Evolutionary conservation across 768 basidiomycete genomes (phyloP).

Genomic region (Lepiota subincarnata): DNA sequence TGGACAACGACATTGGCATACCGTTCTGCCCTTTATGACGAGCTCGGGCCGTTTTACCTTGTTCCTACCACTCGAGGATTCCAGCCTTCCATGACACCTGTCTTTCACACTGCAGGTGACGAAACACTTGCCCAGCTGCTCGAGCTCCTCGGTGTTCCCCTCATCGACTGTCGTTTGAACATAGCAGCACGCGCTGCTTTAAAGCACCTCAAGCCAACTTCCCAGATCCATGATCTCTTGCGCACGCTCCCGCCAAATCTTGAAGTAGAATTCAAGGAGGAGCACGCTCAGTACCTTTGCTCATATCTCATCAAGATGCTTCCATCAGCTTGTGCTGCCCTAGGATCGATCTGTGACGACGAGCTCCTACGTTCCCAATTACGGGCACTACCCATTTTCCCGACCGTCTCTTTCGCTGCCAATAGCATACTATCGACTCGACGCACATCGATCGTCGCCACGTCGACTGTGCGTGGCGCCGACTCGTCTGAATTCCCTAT

Average conservation of each 20-base stretch:
- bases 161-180: constrained; percentile 27
- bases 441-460: background rate
- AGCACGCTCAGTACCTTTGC: background rate
- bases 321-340: background rate
- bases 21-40: constrained; percentile 4
- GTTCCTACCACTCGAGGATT: constrained; percentile 32
- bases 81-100: constrained; percentile 16
- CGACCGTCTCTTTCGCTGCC: constrained; percentile 18
- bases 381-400: constrained; percentile 25
- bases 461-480: background rate
- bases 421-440: background rate
- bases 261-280: background rate
- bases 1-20: constrained; percentile 31
- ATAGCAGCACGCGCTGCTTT: constrained; percentile 13
- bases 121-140: constrained; percentile 17
- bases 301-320: constrained; percentile 4
- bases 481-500: background rate
- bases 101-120: constrained; percentile 23
- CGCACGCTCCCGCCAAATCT: constrained; percentile 18
- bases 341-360: constrained; percentile 10
- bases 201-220: background rate
- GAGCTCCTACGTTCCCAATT: constrained; percentile 11
- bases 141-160: constrained; percentile 25
- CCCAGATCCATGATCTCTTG: constrained; percentile 26
- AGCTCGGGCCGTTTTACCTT: constrained; percentile 18